phyloP scores from a whole-genome alignment of 148 eudicot species.

The Arbutus unedo region DNA sequence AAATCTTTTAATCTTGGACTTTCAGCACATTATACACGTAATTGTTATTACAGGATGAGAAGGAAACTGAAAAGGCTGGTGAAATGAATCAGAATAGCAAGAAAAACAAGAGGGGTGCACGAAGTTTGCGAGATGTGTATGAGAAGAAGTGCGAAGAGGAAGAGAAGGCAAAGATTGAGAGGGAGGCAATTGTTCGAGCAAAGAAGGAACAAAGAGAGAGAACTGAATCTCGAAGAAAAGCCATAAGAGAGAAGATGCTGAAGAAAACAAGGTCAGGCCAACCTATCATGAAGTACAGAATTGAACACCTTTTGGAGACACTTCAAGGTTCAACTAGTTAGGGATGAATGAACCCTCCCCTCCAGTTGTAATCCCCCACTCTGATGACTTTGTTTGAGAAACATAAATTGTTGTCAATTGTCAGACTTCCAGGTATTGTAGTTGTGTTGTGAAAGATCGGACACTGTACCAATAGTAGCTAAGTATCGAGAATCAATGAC shows the following conservation, averaged over 20 bases:
- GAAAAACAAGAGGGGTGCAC: conserved; percentile 33
- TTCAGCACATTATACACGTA: background rate
- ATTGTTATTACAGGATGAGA: conserved; percentile 31
- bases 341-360: conserved; percentile 4
- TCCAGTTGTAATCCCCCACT: background rate
- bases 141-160: conserved; percentile 61
- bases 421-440: conserved; percentile 6
- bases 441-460: background rate
- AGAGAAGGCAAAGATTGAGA: conserved; percentile 69
- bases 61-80: conserved; percentile 24
- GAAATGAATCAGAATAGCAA: conserved; percentile 23
- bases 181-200: conserved; percentile 59
- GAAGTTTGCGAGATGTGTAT: conserved; percentile 52
- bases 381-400: background rate
- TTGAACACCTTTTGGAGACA: conserved; percentile 74
- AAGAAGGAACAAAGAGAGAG: conserved; percentile 59
- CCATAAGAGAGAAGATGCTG: conserved; percentile 61
- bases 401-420: background rate
- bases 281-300: conserved; percentile 92
- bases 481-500: too few species aligned
- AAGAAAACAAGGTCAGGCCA: conserved; percentile 85
- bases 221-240: conserved; percentile 67
- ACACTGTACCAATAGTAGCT: too few species aligned
- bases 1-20: background rate
- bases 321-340: conserved; percentile 47